Conservation (phyloP, 1,284 basidiomycete genomes). For the Apiotrichum veenhuisii region DNA sequence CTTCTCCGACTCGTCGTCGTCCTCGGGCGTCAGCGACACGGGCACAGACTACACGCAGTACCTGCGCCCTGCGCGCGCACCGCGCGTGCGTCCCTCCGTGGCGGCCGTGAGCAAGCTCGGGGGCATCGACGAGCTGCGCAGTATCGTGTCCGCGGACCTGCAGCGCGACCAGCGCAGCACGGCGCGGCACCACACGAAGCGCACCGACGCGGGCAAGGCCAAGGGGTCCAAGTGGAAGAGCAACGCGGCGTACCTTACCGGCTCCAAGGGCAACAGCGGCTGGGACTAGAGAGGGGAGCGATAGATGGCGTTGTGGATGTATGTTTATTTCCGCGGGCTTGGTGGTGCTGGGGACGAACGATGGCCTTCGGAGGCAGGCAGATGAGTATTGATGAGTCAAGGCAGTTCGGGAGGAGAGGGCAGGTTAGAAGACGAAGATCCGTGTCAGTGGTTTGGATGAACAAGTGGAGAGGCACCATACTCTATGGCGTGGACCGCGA, state of each 20-base stretch:
- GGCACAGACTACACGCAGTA: conserved; percentile 43
- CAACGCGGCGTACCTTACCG: conserved; percentile 63
- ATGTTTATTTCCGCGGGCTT: background rate
- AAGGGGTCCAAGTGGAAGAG: conserved; percentile 82
- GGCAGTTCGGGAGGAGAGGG: too few relatives aligned
- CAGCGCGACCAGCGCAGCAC: conserved; percentile 63
- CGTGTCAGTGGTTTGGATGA: too few relatives aligned
- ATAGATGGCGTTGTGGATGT: background rate
- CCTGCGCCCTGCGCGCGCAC: conserved; percentile 20
- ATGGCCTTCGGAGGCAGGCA: too few relatives aligned
- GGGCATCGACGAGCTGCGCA: conserved; percentile 48
- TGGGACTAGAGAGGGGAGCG: background rate
- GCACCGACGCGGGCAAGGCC: conserved; percentile 56
- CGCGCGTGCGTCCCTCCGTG: conserved; percentile 8
- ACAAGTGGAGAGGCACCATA: too few relatives aligned
- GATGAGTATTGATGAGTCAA: too few relatives aligned
- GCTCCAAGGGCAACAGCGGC: conserved; percentile 48
- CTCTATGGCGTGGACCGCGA: too few relatives aligned
- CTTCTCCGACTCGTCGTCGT: conserved; percentile 23
- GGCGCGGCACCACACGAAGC: conserved; percentile 69
- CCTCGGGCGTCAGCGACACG: conserved; percentile 23
- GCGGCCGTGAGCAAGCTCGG: conserved; percentile 19
- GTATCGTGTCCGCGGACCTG: conserved; percentile 63
- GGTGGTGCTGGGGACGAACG: too few relatives aligned
- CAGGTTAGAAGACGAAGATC: too few relatives aligned